These are phyloP conservation scores for Solanum medicagineum DNA, from an alignment of 257 asterid genomes.

Conservation along the genomic window DNA sequence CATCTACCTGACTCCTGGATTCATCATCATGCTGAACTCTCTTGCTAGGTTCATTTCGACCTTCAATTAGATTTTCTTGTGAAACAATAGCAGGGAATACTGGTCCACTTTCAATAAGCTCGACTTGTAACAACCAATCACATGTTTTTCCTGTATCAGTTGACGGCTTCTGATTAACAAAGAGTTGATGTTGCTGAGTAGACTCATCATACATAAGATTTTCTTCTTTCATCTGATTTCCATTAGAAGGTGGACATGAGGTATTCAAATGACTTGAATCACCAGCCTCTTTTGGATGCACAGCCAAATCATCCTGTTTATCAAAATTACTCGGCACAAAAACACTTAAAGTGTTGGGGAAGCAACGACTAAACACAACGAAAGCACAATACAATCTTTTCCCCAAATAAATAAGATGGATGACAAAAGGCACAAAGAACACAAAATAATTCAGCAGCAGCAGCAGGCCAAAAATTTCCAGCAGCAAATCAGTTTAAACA, in stretches of 20 bases:
- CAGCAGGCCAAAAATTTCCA: too few relatives aligned
- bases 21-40: background rate
- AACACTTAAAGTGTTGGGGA: constrained; percentile 9
- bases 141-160: background rate
- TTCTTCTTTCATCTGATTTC: background rate
- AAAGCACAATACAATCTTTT: too few relatives aligned
- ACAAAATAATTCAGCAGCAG: too few relatives aligned
- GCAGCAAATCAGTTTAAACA: too few relatives aligned
- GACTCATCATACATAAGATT: background rate
- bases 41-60: background rate
- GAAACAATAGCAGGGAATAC: background rate
- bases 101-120: background rate
- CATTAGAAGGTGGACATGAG: background rate
- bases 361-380: too few relatives aligned
- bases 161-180: background rate
- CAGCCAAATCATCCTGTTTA: background rate
- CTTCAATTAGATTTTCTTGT: background rate
- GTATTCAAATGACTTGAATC: background rate
- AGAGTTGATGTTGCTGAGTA: background rate
- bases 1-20: background rate
- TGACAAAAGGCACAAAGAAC: too few relatives aligned
- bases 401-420: too few relatives aligned
- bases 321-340: background rate
- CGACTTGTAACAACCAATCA: background rate
- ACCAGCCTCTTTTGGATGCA: background rate